Percentiles rank a stretch among this genome's conserved stretches.
These are phyloP conservation scores for Caryopteris hybrid DNA, from an alignment of 305 asterid genomes.

Conservation along the genomic window DNA sequence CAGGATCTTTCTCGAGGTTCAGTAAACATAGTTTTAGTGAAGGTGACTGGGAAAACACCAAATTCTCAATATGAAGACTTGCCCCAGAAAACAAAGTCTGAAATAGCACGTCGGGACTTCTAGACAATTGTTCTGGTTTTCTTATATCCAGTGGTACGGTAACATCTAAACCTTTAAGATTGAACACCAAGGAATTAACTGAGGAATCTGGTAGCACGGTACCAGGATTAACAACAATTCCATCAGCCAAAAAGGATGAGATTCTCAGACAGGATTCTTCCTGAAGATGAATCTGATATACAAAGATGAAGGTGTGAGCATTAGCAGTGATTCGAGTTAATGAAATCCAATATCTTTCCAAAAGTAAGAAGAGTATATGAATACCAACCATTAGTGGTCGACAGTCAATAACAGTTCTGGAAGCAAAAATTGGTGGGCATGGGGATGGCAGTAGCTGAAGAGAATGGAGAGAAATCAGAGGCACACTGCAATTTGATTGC, in stretches of 20 bases:
- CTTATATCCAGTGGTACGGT: constrained; percentile 67
- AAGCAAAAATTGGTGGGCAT: constrained; percentile 81
- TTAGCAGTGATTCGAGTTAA: constrained; percentile 6
- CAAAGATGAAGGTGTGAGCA: constrained; percentile 17
- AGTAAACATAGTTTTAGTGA: constrained; percentile 56
- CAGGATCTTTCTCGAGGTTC: constrained; percentile 90
- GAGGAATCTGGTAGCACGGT: constrained; percentile 71
- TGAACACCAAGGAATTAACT: constrained; percentile 51
- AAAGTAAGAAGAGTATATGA: neutral
- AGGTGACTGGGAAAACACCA: constrained; percentile 81
- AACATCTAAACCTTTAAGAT: constrained; percentile 70
- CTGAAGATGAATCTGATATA: constrained; percentile 86
- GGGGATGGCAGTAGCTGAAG: constrained; percentile 92
- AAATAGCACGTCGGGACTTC: constrained; percentile 29
- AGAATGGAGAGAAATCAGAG: constrained; percentile 70
- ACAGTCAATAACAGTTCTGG: constrained; percentile 82
- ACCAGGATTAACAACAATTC: constrained; percentile 70
- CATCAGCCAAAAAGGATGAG: constrained; percentile 93
- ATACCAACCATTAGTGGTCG: constrained; percentile 78
- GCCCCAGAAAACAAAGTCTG: constrained; percentile 83
- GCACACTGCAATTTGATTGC: constrained; percentile 55
- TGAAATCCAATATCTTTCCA: neutral
- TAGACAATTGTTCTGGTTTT: constrained; percentile 31
- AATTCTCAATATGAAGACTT: constrained; percentile 75
- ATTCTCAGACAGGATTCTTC: constrained; percentile 97